Evolutionary conservation across 208 protist genomes (phyloP), one percentile per base, ranked within the genome.

Genomic region (Trypanosoma brucei): DNA sequence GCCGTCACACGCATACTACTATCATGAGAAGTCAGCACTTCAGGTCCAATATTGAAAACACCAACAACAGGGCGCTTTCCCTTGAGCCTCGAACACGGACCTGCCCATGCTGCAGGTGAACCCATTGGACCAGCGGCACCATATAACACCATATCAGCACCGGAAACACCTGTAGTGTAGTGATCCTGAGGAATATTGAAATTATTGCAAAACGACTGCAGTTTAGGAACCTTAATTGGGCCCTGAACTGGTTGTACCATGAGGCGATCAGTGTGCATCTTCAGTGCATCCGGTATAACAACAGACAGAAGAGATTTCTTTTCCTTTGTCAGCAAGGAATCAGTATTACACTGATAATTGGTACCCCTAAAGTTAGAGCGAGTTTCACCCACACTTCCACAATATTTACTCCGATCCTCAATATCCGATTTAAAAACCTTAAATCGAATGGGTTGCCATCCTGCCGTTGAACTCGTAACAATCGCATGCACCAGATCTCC

Each of bases 71-170:
- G 79, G 0, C 61, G 74, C 6, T 36, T 35, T 34, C 59, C 54
- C 0, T 46, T 2, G 31, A 66, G 49, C 42, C 56, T 54, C 1
- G 61, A 30, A 57, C 88, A 94, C 6, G 70, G 50, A 3, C 22
- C 56, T 13, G 84, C 81, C 87, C 87, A 94, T 58, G 84, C 82
- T 14, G 72, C 13, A 7, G 33, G 50, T 53, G 30, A 14, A 3
- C n/a, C 13, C 0, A 65, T 78, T 13, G 81, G 81, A 8, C 59
- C 82, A 2, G 87, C 71, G 4, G 77, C 22, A 8, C 88, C 71
- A 67, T 90, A 91, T 6, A 93, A 4, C 11, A 87, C 55, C 58
- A 84, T 84, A 68, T 93, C 84, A 38, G 48, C 50, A 46, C 73
- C 67, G 22, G 38, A 46, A 4, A 91, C 65, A n/a, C 79, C 83